Evolutionary conservation across 257 asterid genomes (phyloP).

Genomic region (Solanum sitiens): DNA sequence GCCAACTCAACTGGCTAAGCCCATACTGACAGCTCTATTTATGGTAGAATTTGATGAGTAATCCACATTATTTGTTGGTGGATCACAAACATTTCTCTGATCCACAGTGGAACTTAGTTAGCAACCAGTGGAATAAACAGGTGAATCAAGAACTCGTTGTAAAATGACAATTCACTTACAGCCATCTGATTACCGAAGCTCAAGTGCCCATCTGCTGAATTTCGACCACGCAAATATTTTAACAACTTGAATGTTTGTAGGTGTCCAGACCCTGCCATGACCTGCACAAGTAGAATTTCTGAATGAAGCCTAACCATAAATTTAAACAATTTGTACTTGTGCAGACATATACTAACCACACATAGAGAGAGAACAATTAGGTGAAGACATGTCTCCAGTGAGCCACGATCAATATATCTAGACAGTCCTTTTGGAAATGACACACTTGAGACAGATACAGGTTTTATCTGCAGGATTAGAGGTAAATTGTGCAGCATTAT

Average conservation of each 20-base stretch:
- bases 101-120: background rate
- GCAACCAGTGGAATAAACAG: background rate
- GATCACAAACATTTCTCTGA: background rate
- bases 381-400: constrained; percentile 93
- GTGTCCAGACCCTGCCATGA: constrained; percentile 99
- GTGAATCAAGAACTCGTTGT: background rate
- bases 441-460: constrained; percentile 44
- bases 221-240: constrained; percentile 81
- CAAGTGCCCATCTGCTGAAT: constrained; percentile 65
- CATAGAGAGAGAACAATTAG: constrained; percentile 89
- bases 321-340: background rate
- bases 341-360: constrained; percentile 37
- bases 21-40: background rate
- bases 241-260: constrained; percentile 72
- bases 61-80: background rate
- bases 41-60: background rate
- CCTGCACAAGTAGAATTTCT: constrained; percentile 31
- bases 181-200: constrained; percentile 85
- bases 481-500: background rate
- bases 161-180: constrained; percentile 33
- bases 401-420: constrained; percentile 75
- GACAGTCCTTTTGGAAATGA: constrained; percentile 73
- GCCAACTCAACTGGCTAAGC: background rate
- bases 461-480: constrained; percentile 66
- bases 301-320: background rate